phyloP scores from a whole-genome alignment of 441 rosid genomes.

The Adansonia rubrostipa region DNA sequence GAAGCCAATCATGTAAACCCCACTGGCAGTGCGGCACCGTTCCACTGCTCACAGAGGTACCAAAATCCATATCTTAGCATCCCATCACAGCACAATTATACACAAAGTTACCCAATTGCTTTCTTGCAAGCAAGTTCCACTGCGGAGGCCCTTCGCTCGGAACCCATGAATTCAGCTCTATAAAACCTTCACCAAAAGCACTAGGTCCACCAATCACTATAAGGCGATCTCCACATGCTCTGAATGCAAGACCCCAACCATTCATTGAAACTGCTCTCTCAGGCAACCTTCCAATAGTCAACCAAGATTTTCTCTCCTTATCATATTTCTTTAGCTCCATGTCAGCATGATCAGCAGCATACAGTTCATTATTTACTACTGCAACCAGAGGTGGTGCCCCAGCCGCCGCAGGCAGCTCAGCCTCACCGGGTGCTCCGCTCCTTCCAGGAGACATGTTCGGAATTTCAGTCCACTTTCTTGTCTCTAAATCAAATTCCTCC shows the following conservation, averaged over 20 bases:
- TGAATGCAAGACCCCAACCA: conserved; percentile 96
- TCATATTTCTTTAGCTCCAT: conserved; percentile 81
- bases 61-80: conserved; percentile 54
- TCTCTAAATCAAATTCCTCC: conserved; percentile 77
- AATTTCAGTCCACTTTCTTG: conserved; percentile 73
- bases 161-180: conserved; percentile 89
- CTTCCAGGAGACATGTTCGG: conserved; percentile 82
- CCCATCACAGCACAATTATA: conserved; percentile 99
- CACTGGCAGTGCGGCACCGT: conserved; percentile 36
- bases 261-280: conserved; percentile 86
- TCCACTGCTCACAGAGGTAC: conserved; percentile 36
- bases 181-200: conserved; percentile 67
- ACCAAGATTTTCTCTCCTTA: conserved; percentile 63
- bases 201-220: conserved; percentile 91
- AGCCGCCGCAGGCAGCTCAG: conserved; percentile 62
- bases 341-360: conserved; percentile 80
- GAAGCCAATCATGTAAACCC: conserved; percentile 54
- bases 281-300: conserved; percentile 73
- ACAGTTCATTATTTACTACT: conserved; percentile 77
- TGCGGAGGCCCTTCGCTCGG: conserved; percentile 78
- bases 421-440: conserved; percentile 36
- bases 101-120: conserved; percentile 78
- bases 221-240: conserved; percentile 89
- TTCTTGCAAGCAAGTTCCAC: conserved; percentile 79
- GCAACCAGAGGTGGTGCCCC: conserved; percentile 95